Conservation (phyloP, 129 eudicot genomes). For the Erigeron canadensis region DNA sequence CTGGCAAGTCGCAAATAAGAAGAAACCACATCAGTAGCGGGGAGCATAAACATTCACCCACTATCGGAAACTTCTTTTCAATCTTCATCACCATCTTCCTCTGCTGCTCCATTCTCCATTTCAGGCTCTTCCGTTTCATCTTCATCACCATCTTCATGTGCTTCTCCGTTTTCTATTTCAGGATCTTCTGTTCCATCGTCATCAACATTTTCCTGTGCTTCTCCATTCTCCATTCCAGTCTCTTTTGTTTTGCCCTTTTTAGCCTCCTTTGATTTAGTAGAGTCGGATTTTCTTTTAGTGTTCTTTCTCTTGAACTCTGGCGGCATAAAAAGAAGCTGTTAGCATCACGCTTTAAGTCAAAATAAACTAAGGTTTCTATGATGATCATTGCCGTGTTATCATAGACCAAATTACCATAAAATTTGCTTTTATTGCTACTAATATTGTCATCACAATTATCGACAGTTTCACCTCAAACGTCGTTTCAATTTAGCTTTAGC, state of each 20-base stretch:
- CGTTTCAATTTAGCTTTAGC: background rate
- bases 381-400: background rate
- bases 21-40: background rate
- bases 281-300: slow-evolving; percentile 53
- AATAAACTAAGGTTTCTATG: background rate
- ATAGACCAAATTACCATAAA: background rate
- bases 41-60: slow-evolving; percentile 25
- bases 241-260: slow-evolving; percentile 66
- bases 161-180: slow-evolving; percentile 14
- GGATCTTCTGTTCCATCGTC: slow-evolving; percentile 1
- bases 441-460: background rate
- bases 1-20: background rate
- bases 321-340: slow-evolving; percentile 13
- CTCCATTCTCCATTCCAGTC: slow-evolving; percentile 40
- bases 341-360: background rate
- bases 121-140: background rate
- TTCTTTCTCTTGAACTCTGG: slow-evolving; percentile 67
- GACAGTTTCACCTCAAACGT: background rate
- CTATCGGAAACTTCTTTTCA: slow-evolving; percentile 5
- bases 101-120: slow-evolving; percentile 7
- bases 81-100: slow-evolving; percentile 21
- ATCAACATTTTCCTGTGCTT: slow-evolving; percentile 20
- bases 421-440: background rate
- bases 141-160: slow-evolving; percentile 24
- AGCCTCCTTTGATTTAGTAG: slow-evolving; percentile 66